These are phyloP conservation scores for Iberis amara DNA, from an alignment of 441 rosid species.

Conservation along the genomic window DNA sequence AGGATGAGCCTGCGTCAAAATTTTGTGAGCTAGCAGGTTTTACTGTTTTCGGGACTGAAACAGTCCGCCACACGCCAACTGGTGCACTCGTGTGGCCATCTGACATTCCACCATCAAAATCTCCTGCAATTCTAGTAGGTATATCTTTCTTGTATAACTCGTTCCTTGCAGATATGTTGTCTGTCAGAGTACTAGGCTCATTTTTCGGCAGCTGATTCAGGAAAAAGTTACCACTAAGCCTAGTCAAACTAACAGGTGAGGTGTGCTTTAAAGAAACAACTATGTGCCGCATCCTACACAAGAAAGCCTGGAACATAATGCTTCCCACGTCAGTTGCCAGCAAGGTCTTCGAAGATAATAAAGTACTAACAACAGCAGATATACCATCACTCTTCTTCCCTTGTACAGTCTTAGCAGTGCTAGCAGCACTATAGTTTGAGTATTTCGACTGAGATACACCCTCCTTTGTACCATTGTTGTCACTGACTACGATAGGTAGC, in stretches of 20 bases:
- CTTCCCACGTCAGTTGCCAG: conserved; percentile 89
- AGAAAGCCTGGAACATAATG: conserved; percentile 82
- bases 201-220: conserved; percentile 61
- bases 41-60: conserved; percentile 74
- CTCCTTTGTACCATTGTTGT: conserved; percentile 45
- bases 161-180: conserved; percentile 67
- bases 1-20: conserved; percentile 68
- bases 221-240: conserved; percentile 54
- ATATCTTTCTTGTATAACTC: conserved; percentile 84
- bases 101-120: conserved; percentile 69
- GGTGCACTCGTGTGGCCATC: conserved; percentile 86
- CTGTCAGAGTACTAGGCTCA: conserved; percentile 77
- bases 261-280: conserved; percentile 46
- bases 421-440: conserved; percentile 53
- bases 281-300: conserved; percentile 86
- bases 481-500: conserved; percentile 37
- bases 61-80: conserved; percentile 98
- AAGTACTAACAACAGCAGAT: conserved; percentile 48
- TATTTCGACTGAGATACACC: conserved; percentile 43
- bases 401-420: conserved; percentile 45
- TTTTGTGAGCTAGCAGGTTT: conserved; percentile 62
- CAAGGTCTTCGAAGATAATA: conserved; percentile 59
- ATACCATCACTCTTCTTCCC: conserved; percentile 52
- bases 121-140: conserved; percentile 95
- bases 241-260: conserved; percentile 48